Evolutionary conservation across 2,329 filamentous ascomycete species (phyloP), one percentile per base, ranked within the genome.

Genomic region (Bipolaris victoriae): DNA sequence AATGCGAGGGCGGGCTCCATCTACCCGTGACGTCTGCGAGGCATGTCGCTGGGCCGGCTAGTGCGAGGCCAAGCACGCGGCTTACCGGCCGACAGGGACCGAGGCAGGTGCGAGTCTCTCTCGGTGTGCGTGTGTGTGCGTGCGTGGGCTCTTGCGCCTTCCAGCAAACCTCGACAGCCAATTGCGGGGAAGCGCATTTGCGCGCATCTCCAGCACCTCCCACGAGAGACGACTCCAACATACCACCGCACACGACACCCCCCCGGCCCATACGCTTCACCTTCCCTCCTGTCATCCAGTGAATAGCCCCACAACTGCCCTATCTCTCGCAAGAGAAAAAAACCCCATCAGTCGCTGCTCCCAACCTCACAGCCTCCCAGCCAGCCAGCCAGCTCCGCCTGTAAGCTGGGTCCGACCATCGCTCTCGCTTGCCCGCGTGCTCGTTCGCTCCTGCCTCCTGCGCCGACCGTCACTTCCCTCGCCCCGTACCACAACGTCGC

Each of bases 131-230:
- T 16, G 26, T 11, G 29, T 13, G 24, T 46, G 47, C 18, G 22
- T 24, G 22, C 22, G 20, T 43, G 55, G 51, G 37, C 43, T 29
- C 26, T 29, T 29, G 55, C 53, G 46, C 49, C 56, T 58, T 56
- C 47, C 55, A 64, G 62, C 64, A 64, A 63, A 64, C 48, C 57
- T 62, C 56, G 46, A 53, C 66, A 58, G 59, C 63, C 66, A 69
- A 67, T 69, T 71, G 67, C 67, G 68, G 66, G 67, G 66, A 61
- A 66, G 55, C 55, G 55, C 55, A 57, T 49, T 39, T 65, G 58
- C 60, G 67, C 63, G 65, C 65, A 66, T 48, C 49, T 52, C 52
- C 49, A 40, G 47, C 48, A 35, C 20, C 9, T 6, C 7, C 7
- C 5, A 10, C 9, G 1, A 29, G 26, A 9, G 26, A 29, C 26